Conservation (phyloP, 139 green algal genomes). For the Coccomyxa sp. region DNA sequence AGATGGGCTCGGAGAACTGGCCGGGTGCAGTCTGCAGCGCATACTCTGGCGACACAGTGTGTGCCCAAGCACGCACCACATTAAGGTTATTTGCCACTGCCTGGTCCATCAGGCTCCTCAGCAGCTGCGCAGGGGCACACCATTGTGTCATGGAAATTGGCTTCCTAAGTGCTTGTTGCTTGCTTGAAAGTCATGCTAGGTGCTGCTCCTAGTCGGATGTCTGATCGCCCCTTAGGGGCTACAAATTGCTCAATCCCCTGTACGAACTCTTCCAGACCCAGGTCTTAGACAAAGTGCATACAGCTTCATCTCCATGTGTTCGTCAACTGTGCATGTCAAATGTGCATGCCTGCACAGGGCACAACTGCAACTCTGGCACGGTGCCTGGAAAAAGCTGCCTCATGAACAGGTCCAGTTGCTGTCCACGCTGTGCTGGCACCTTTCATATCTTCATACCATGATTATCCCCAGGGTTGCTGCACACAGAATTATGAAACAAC, state of each 20-base stretch:
- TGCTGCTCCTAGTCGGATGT: not conserved
- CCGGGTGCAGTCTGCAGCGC: slow-evolving; percentile 31
- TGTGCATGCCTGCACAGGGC: no score
- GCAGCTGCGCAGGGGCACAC: not conserved
- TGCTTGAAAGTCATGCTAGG: not conserved
- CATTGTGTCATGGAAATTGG: not conserved
- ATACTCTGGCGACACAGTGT: slow-evolving; percentile 31
- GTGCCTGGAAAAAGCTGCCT: no score
- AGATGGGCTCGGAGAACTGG: slow-evolving; percentile 41
- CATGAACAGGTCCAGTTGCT: no score
- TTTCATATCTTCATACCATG: not conserved
- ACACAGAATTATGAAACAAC: not conserved
- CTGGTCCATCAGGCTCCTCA: slow-evolving; percentile 14
- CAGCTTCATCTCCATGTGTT: no score
- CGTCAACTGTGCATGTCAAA: no score
- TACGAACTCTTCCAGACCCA: no score
- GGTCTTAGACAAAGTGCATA: no score
- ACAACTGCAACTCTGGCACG: no score
- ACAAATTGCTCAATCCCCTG: not conserved
- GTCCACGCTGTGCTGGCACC: not conserved
- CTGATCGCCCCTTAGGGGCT: not conserved
- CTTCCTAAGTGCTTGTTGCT: not conserved
- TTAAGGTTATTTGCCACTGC: slow-evolving; percentile 29
- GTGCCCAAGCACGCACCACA: slow-evolving; percentile 36
- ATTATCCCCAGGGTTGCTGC: no score